Conservation (phyloP, 2,329 filamentous ascomycete genomes). For the Akanthomyces dipterigenus region DNA sequence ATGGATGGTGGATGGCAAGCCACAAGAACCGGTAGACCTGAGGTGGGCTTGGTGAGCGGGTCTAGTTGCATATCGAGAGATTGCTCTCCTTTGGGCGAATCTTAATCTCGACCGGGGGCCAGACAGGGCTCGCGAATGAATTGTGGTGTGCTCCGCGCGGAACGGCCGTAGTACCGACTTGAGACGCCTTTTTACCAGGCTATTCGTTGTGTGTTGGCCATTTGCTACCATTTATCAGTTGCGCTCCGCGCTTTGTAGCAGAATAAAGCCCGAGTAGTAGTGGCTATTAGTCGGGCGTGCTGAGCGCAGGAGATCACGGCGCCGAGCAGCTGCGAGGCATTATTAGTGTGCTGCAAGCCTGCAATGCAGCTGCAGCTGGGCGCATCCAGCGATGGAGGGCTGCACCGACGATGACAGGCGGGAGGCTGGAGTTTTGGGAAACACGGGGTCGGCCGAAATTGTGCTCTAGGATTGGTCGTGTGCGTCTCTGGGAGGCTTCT, state of each 20-base stretch:
- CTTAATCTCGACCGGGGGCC: neutral
- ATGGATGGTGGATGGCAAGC: neutral
- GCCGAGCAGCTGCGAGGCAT: too few species aligned
- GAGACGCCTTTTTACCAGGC: neutral
- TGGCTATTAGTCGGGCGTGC: too few species aligned
- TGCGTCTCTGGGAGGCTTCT: neutral
- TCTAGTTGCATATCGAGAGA: conserved; percentile 3
- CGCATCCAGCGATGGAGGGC: neutral
- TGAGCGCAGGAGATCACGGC: too few species aligned
- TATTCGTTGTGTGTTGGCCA: neutral
- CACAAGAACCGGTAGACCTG: neutral
- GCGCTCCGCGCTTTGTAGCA: neutral
- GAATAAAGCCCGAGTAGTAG: too few species aligned
- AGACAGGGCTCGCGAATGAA: neutral
- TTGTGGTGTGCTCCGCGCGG: neutral
- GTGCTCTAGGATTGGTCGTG: neutral
- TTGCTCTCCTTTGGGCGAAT: conserved; percentile 5
- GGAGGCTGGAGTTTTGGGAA: neutral
- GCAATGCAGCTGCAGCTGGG: neutral
- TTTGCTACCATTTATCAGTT: neutral
- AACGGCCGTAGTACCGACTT: neutral
- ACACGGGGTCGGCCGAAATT: neutral
- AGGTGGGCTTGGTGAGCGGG: conserved; percentile 4
- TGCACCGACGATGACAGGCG: too few species aligned
- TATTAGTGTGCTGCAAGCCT: neutral